Percentiles rank a stretch among this genome's conserved stretches.
These are phyloP conservation scores for Sarcodon aspratus DNA, from an alignment of 768 basidiomycete species.

Conservation along the genomic window DNA sequence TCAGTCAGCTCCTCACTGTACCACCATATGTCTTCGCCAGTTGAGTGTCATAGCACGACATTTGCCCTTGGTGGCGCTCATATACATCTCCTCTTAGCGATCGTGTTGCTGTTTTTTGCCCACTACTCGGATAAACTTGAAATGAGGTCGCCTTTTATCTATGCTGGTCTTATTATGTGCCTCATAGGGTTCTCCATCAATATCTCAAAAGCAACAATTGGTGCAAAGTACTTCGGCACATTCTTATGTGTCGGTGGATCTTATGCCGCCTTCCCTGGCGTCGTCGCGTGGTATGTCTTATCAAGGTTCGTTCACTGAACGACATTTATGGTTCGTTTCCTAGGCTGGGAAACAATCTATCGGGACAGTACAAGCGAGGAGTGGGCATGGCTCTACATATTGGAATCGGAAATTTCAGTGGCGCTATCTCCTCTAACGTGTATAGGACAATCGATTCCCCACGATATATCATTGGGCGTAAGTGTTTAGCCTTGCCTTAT, in stretches of 20 bases:
- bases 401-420: conserved; percentile 54
- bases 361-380: conserved; percentile 61
- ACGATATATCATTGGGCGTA: conserved; percentile 52
- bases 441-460: conserved; percentile 50
- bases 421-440: conserved; percentile 53
- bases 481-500: conserved; percentile 12
- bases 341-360: conserved; percentile 57
- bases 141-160: conserved; percentile 47
- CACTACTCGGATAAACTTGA: conserved; percentile 45
- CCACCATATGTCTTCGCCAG: conserved; percentile 59
- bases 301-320: not conserved
- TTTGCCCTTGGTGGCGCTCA: not conserved
- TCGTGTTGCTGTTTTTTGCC: conserved; percentile 39
- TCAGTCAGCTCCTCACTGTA: conserved; percentile 50
- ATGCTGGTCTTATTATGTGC: conserved; percentile 35
- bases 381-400: conserved; percentile 62
- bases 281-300: conserved; percentile 43
- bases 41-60: conserved; percentile 10
- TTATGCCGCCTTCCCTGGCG: conserved; percentile 47
- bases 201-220: conserved; percentile 37
- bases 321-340: not conserved
- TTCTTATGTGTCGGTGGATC: conserved; percentile 59
- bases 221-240: conserved; percentile 63
- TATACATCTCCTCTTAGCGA: conserved; percentile 24
- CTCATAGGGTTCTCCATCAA: conserved; percentile 55